Conservation (phyloP, 495 filamentous ascomycete species). For the Xylaria intraflava region DNA sequence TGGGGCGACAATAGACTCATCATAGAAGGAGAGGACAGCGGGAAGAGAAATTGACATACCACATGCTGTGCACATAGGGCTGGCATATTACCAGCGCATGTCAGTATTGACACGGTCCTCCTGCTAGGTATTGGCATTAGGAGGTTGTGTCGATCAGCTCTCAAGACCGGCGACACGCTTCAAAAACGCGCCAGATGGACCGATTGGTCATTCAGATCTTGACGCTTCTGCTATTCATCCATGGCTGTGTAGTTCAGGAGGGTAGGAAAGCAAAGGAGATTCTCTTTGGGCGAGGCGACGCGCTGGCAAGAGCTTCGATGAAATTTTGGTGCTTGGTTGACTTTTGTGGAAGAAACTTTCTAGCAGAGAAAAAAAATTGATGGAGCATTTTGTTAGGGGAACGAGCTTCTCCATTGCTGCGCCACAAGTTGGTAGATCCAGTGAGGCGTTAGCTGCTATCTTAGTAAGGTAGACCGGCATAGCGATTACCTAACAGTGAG, state of each 20-base stretch:
- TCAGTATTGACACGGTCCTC: background rate
- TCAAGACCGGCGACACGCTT: background rate
- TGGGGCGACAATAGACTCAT: slow-evolving; percentile 93
- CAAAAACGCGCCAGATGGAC: background rate
- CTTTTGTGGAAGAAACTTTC: background rate
- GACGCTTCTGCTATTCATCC: too few species aligned
- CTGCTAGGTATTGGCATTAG: too few species aligned
- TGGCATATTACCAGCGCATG: background rate
- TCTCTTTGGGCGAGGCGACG: background rate
- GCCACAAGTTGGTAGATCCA: background rate
- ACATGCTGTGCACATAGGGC: slow-evolving; percentile 1
- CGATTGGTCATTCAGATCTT: background rate
- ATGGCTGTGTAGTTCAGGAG: too few species aligned
- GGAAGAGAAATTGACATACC: slow-evolving; percentile 28
- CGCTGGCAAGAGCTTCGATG: background rate
- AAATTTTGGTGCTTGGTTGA: too few species aligned
- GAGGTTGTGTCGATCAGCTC: background rate
- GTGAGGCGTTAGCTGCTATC: background rate
- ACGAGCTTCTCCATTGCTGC: background rate
- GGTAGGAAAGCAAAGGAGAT: background rate
- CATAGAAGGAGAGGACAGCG: slow-evolving; percentile 39
- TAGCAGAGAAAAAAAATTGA: background rate
- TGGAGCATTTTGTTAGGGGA: background rate
- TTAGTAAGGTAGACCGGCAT: background rate
- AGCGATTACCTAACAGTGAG: too few species aligned